Conservation (phyloP, 1,139 yeast species). For the Candida pseudoviswanathii region DNA sequence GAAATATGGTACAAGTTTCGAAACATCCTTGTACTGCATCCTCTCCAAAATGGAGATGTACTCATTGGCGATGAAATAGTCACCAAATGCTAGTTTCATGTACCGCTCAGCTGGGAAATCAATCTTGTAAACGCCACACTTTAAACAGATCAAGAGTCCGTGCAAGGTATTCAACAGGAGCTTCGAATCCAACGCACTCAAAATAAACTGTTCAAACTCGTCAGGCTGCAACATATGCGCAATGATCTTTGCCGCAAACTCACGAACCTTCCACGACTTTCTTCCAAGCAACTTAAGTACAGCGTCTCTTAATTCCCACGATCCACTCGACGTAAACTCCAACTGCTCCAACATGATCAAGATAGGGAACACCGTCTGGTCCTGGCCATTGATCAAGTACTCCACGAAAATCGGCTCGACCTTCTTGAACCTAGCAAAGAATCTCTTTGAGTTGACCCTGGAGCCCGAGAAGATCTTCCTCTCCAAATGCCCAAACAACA, state of each 20-base stretch:
- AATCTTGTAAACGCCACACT: not conserved
- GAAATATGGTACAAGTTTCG: constrained; percentile 3
- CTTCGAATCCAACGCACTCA: constrained; percentile 22
- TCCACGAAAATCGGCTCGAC: constrained; percentile 9
- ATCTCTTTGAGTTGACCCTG: constrained; percentile 42
- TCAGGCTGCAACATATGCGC: constrained; percentile 42
- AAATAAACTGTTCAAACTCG: constrained; percentile 21
- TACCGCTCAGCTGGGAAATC: not conserved
- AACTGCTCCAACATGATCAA: constrained; percentile 70
- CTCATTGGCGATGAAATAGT: constrained; percentile 12
- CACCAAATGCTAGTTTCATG: not conserved
- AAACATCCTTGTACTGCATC: not conserved
- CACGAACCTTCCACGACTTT: constrained; percentile 79
- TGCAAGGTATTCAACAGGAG: constrained; percentile 11
- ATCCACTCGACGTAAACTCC: constrained; percentile 49
- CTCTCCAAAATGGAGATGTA: constrained; percentile 9
- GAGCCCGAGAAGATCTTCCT: constrained; percentile 74
- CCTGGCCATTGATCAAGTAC: constrained; percentile 18
- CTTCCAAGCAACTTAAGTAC: constrained; percentile 28
- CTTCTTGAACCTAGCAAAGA: constrained; percentile 61
- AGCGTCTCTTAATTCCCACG: constrained; percentile 1
- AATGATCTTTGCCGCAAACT: constrained; percentile 76
- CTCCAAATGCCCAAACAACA: constrained; percentile 86
- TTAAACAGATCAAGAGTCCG: constrained; percentile 12
- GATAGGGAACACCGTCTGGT: constrained; percentile 73